Conservation (phyloP, 177 flowering plant species). For the Vitis hybrid region DNA sequence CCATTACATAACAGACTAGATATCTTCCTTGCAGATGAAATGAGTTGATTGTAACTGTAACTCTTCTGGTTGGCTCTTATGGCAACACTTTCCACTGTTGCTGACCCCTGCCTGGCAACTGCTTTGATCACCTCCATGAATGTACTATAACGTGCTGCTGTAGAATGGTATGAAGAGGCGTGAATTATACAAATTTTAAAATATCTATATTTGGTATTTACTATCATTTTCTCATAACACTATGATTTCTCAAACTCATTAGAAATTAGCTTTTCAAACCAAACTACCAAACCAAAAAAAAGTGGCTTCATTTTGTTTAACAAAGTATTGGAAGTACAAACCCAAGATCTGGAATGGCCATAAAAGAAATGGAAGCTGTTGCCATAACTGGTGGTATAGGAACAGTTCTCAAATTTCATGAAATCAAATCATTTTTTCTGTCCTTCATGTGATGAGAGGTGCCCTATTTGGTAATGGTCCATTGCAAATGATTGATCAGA, state of each 20-base stretch:
- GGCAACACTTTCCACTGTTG: conserved; percentile 49
- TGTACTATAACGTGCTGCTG: conserved; percentile 41
- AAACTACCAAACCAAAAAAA: no score
- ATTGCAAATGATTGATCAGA: no score
- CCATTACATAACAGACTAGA: conserved; percentile 38
- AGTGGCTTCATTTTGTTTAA: not conserved
- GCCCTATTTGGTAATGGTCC: no score
- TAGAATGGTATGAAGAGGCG: not conserved
- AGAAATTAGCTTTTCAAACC: no score
- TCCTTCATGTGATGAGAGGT: no score
- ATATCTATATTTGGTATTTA: not conserved
- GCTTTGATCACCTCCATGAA: conserved; percentile 82
- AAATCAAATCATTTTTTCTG: no score
- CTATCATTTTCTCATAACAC: no score
- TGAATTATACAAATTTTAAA: not conserved
- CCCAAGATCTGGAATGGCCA: not conserved
- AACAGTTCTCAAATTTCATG: not conserved
- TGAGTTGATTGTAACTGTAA: conserved; percentile 65
- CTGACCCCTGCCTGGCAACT: conserved; percentile 47
- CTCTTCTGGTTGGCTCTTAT: conserved; percentile 66
- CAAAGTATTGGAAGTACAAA: not conserved
- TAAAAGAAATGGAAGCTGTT: not conserved
- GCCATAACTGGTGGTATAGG: not conserved
- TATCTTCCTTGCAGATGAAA: conserved; percentile 64
- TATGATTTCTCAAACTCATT: no score